Evolutionary conservation across 306 rosid genomes (phyloP).

Genomic region (Malus fusca): DNA sequence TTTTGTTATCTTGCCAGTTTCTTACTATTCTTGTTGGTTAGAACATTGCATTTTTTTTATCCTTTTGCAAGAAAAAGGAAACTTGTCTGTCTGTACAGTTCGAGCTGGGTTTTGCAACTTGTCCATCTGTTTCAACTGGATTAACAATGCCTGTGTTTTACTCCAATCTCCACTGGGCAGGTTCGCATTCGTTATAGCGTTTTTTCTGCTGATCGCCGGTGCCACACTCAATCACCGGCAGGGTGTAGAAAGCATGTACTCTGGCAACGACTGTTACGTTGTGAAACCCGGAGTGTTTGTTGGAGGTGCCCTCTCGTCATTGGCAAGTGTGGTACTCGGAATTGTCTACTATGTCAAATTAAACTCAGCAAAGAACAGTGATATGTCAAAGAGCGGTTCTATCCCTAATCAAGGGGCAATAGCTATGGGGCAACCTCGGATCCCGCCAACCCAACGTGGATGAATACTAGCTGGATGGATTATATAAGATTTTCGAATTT

Average conservation of each 20-base stretch:
- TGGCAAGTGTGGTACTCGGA: constrained; percentile 60
- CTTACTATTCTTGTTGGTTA: not conserved
- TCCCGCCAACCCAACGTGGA: constrained; percentile 34
- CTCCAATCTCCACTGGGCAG: constrained; percentile 26
- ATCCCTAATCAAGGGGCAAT: constrained; percentile 45
- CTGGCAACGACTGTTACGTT: constrained; percentile 59
- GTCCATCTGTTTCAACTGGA: not conserved
- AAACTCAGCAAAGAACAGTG: constrained; percentile 29
- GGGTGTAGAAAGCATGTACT: constrained; percentile 35
- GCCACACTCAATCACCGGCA: constrained; percentile 55
- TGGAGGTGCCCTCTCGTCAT: constrained; percentile 47
- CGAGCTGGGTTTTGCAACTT: not conserved
- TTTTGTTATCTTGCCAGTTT: not conserved
- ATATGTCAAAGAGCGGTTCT: constrained; percentile 24
- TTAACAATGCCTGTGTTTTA: not conserved
- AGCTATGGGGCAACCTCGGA: constrained; percentile 86
- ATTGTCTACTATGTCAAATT: constrained; percentile 43
- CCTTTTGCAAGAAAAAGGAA: not conserved
- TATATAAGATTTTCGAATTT: not conserved
- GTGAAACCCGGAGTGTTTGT: constrained; percentile 78
- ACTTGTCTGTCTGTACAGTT: not conserved
- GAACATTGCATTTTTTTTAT: not conserved
- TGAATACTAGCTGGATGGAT: not conserved
- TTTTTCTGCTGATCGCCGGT: constrained; percentile 57
- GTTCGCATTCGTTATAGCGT: constrained; percentile 55